Conservation (phyloP, 805 yeast genomes). For the Candida pseudofarinosa region DNA sequence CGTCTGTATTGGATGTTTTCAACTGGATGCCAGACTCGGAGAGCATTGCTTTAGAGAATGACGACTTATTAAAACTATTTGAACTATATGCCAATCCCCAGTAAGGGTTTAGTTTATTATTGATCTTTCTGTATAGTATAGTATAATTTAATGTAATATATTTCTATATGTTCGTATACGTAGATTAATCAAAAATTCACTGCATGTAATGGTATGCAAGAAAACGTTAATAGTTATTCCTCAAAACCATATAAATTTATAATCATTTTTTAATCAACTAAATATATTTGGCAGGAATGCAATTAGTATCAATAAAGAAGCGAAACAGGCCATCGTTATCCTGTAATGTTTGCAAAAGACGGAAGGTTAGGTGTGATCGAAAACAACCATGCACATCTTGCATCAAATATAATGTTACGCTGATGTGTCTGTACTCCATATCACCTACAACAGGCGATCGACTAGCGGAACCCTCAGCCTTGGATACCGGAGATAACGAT, state of each 20-base stretch:
- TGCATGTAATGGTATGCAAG: neutral
- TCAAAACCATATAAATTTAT: too few relatives aligned
- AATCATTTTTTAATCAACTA: too few relatives aligned
- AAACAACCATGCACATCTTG: constrained; percentile 33
- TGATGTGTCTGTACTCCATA: neutral
- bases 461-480: constrained; percentile 2
- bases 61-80: constrained; percentile 32
- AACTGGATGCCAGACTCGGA: constrained; percentile 4
- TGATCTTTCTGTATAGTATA: too few relatives aligned
- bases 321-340: constrained; percentile 26
- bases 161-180: too few relatives aligned
- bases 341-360: constrained; percentile 30
- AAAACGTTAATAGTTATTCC: too few relatives aligned
- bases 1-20: neutral
- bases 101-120: too few relatives aligned
- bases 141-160: too few relatives aligned
- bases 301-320: constrained; percentile 8
- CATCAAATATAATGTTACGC: constrained; percentile 17
- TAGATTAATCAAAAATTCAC: too few relatives aligned
- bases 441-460: neutral
- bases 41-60: constrained; percentile 16
- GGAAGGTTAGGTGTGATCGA: constrained; percentile 38
- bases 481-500: too few relatives aligned
- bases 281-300: neutral
- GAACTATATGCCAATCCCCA: constrained; percentile 32